Evolutionary conservation across 345 rosid species (phyloP).

Genomic region (Hibiscus syriacus): DNA sequence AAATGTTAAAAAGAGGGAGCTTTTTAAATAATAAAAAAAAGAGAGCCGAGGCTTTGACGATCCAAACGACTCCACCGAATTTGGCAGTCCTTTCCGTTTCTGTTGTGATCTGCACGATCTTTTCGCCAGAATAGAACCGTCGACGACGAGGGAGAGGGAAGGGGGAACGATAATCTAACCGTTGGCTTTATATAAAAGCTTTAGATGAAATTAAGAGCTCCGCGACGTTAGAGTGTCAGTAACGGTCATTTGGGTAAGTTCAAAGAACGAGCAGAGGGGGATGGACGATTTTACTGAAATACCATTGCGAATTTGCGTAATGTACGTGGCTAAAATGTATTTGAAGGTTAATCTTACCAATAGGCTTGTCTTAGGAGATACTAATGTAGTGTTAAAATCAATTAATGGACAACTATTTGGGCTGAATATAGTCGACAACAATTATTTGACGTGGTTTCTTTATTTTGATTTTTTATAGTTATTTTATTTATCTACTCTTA

Average conservation of each 20-base stretch:
- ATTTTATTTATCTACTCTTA: too few relatives aligned
- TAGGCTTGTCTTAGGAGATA: conserved; percentile 60
- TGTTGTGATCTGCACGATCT: conserved; percentile 9
- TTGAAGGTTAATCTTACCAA: conserved; percentile 49
- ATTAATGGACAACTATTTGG: conserved; percentile 43
- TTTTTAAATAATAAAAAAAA: conserved; percentile 7
- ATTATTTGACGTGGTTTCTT: conserved; percentile 32
- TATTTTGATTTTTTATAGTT: conserved; percentile 32
- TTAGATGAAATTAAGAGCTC: neutral
- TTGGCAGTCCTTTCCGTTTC: conserved; percentile 12
- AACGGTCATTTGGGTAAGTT: conserved; percentile 15
- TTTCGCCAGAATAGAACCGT: conserved; percentile 25
- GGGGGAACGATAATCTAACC: conserved; percentile 27
- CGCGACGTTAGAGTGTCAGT: conserved; percentile 4
- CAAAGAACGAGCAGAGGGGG: too few relatives aligned
- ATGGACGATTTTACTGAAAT: too few relatives aligned
- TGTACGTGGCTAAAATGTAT: neutral
- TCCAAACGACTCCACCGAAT: conserved; percentile 1
- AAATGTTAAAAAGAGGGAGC: neutral
- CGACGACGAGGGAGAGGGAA: conserved; percentile 19
- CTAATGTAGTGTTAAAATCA: conserved; percentile 38
- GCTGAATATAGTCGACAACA: conserved; percentile 42
- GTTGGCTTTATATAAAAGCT: conserved; percentile 33
- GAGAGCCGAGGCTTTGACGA: conserved; percentile 3
- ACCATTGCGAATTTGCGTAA: too few relatives aligned